phyloP scores from a whole-genome alignment of 257 asterid species.

The Jasminum sambac region DNA sequence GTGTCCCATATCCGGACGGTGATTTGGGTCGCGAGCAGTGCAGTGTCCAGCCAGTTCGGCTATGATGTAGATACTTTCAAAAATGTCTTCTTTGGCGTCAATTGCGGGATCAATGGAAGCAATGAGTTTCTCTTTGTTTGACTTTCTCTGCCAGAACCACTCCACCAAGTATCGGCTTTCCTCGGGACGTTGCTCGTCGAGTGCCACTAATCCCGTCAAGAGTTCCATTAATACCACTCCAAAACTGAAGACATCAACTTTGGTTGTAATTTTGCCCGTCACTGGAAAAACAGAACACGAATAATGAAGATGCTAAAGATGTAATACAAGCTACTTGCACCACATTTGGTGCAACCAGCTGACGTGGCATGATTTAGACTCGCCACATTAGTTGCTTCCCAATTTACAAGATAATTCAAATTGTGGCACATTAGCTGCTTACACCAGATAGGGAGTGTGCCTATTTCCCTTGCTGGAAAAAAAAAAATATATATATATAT shows the following conservation, averaged over 20 bases:
- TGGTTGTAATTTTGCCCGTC: conserved; percentile 76
- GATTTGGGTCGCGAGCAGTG: conserved; percentile 69
- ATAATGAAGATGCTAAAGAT: too few species aligned
- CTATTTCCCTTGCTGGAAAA: background rate
- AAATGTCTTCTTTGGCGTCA: conserved; percentile 41
- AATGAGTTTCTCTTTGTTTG: conserved; percentile 38
- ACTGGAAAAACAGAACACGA: conserved; percentile 32
- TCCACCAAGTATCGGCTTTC: conserved; percentile 70
- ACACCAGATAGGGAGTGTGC: too few species aligned
- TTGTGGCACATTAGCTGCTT: too few species aligned
- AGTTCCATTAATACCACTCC: conserved; percentile 83
- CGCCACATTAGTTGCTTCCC: too few species aligned
- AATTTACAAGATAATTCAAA: too few species aligned
- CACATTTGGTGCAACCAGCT: too few species aligned
- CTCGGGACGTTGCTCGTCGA: conserved; percentile 67
- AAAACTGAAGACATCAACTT: conserved; percentile 81
- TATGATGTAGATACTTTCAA: conserved; percentile 40
- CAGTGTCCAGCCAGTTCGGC: conserved; percentile 78
- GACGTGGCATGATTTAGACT: too few species aligned
- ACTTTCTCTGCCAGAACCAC: conserved; percentile 69
- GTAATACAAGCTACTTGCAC: too few species aligned
- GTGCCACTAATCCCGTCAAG: conserved; percentile 65
- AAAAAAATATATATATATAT: too few species aligned
- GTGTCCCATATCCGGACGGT: conserved; percentile 83
- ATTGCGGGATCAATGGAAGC: conserved; percentile 64